These are phyloP conservation scores for Aechmea fasciata DNA, from an alignment of 176 grass and related monocot species.

Conservation along the genomic window DNA sequence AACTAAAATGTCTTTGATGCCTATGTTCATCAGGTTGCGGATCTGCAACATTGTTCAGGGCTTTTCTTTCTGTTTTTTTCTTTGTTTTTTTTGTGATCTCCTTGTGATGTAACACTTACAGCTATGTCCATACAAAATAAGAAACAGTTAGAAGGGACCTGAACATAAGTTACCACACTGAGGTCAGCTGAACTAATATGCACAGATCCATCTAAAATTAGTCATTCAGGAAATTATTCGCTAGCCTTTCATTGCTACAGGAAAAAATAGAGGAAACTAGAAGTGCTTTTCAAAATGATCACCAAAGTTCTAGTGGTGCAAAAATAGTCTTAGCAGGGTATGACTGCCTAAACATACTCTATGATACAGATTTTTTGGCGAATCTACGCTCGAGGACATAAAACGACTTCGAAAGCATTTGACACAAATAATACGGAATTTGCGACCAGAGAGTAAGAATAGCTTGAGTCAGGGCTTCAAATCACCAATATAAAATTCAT, in stretches of 20 bases:
- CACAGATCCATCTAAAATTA: no score
- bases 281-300: neutral
- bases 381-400: no score
- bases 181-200: neutral
- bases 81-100: slow-evolving; percentile 1
- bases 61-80: neutral
- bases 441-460: neutral
- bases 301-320: neutral
- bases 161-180: neutral
- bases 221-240: neutral
- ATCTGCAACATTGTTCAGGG: no score
- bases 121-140: neutral
- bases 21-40: no score
- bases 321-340: neutral
- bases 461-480: slow-evolving; percentile 35
- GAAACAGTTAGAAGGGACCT: no score
- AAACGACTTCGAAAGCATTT: neutral
- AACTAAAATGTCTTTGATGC: no score
- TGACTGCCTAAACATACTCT: no score
- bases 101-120: neutral
- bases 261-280: neutral
- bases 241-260: neutral
- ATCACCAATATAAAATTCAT: slow-evolving; percentile 72
- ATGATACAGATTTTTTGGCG: no score
- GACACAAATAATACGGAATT: neutral